These are phyloP conservation scores for Ustilago trichophora DNA, from an alignment of 1,284 basidiomycete species.

Conservation along the genomic window DNA sequence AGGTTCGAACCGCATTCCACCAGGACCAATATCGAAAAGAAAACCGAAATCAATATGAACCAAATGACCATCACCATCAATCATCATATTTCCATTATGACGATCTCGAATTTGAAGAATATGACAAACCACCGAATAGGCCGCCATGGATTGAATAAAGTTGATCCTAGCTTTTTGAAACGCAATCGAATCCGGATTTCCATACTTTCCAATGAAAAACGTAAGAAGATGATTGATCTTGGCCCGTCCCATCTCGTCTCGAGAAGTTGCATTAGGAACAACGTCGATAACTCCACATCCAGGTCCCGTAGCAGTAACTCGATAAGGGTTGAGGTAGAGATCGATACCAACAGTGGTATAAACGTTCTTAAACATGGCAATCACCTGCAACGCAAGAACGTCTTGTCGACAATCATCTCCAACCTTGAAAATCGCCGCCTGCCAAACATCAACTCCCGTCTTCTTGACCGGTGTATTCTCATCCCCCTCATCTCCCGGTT, in stretches of 20 bases:
- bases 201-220: conserved; percentile 96
- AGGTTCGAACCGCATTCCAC: conserved; percentile 64
- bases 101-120: conserved; percentile 96
- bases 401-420: conserved; percentile 99
- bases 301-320: conserved; percentile 95
- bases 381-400: conserved; percentile 92
- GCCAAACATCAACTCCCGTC: conserved; percentile 79
- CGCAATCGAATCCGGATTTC: conserved; percentile 82
- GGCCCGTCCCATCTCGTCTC: conserved; percentile 98
- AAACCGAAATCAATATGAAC: conserved; percentile 98
- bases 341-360: conserved; percentile 86
- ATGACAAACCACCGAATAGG: conserved; percentile 98
- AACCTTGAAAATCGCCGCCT: conserved; percentile 99
- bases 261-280: conserved; percentile 95
- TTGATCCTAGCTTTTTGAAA: conserved; percentile 94
- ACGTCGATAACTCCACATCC: conserved; percentile 99
- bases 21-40: conserved; percentile 87
- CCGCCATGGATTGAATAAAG: conserved; percentile 99
- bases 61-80: conserved; percentile 94
- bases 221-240: conserved; percentile 95
- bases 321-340: conserved; percentile 93
- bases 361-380: conserved; percentile 99
- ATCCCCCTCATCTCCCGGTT: conserved; percentile 63
- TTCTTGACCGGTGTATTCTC: conserved; percentile 42
- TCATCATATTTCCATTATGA: conserved; percentile 99